Evolutionary conservation across 73 alveolate species (phyloP), one percentile per base, ranked within the genome.

Genomic region (Stentor roeselii): DNA sequence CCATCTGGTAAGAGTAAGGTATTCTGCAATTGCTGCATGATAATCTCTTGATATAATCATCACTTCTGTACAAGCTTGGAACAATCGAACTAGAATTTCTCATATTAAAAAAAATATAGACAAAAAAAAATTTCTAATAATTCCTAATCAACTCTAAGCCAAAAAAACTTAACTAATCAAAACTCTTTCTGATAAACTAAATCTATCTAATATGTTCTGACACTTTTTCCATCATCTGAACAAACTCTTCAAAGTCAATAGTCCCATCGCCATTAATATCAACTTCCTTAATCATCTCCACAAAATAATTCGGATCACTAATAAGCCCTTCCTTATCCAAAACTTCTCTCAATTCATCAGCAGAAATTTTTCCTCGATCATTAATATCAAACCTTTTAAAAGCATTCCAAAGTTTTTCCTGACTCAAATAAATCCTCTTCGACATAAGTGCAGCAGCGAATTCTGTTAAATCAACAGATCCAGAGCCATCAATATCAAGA

Each of bases 401-500:
- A 3, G 89, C 89, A 32, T 87, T 84, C 67, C 80, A 67, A 14
- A 67, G 34, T 67, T 67, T 67, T 67, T 67, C 80, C 14, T 67
- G 80, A 32, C 80, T 67, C 37, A 67, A 30, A 67, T 67, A 67
- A 21, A 67, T 40, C 80, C 41, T 67, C 37, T 34, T 67, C 27
- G 15, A 36, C 80, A 67, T 67, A 36, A 67, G 21, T 1, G 87
- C 80, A 1, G 80, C 80, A 21, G 34, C 11, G 41, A 95, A 95
- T 78, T 92, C 98, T 41, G 91, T 96, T 78, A 87, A 94, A 86
- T 95, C 97, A 35, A 95, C 90, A 60, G 89, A 91, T 3, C 97
- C 97, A 50, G 96, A 93, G 34, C 95, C 97, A 90, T 95, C 99
- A 77, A 88, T 86, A 67, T 95, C 99, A 37, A 95, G 85, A 78